Percentiles rank a stretch among this genome's conserved stretches.
These are phyloP conservation scores for Pelargonium cotyledonis DNA, from an alignment of 441 rosid species.

Conservation along the genomic window DNA sequence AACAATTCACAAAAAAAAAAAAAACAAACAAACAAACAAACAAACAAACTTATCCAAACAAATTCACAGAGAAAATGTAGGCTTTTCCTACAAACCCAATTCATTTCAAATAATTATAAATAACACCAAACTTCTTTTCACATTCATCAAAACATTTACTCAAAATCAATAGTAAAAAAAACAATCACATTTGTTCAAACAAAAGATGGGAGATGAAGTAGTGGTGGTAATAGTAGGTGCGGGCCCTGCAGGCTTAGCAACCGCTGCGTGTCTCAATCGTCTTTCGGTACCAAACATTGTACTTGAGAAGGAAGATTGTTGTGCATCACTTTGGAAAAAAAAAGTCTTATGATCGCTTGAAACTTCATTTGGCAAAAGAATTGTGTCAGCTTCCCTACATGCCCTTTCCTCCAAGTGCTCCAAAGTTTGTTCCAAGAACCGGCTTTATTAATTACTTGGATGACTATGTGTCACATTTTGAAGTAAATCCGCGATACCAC, in stretches of 20 bases:
- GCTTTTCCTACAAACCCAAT: no score
- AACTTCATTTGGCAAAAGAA: slow-evolving; percentile 49
- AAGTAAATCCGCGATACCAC: slow-evolving; percentile 26
- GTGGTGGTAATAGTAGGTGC: slow-evolving; percentile 47
- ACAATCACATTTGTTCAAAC: not conserved
- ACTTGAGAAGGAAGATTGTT: slow-evolving; percentile 51
- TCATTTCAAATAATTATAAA: no score
- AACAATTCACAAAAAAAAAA: no score
- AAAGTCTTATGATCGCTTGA: slow-evolving; percentile 47
- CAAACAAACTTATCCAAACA: no score
- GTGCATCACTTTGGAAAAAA: slow-evolving; percentile 52
- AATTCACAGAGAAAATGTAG: no score
- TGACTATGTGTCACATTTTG: slow-evolving; percentile 38
- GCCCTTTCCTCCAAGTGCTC: slow-evolving; percentile 32
- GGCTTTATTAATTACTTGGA: slow-evolving; percentile 45
- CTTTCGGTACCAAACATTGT: slow-evolving; percentile 38
- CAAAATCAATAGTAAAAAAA: no score
- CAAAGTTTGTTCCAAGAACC: slow-evolving; percentile 35
- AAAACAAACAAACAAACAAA: no score
- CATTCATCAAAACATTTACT: no score
- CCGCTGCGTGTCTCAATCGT: slow-evolving; percentile 47
- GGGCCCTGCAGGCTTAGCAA: slow-evolving; percentile 62
- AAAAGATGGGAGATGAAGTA: slow-evolving; percentile 14
- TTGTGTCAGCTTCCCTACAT: slow-evolving; percentile 54
- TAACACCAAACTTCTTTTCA: no score